Base-by-base conservation (phyloP, 2,329 filamentous ascomycete species). In the Leptographium wingfieldii region DNA sequence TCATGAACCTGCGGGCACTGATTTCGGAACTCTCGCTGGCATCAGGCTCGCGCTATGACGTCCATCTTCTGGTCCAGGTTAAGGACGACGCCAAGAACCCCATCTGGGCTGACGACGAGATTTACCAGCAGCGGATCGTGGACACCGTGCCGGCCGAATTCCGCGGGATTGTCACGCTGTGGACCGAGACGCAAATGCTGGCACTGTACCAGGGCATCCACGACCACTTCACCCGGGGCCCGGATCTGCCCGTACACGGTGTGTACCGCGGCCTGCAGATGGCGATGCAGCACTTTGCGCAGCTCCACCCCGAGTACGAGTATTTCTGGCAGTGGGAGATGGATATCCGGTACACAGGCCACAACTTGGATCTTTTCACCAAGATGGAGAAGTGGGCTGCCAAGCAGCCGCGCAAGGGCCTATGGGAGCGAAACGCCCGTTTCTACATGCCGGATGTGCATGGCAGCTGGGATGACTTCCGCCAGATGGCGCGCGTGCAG, bases 251-350 rank as follows among this genome's bases (percentile, higher is more conserved):
- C 1, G 84, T 96, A 0, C 92, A 97, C 70, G 92, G 92, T 22
- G 90, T 95, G 10, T 97, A 97, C 73, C 87, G 94, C 58, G 92
- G 90, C 59, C 83, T 94, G 11, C 90, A 91, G 67, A 95, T 97
- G 90, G 90, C 92, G 0, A 85, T 97, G 76, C 92, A 96, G 69
- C 88, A 92, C 72, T 97, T 97, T 70, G 89, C 92, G 6, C 85
- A 92, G 68, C 81, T 84, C 67, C 91, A 96, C 71, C 88, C 89
- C 1, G 91, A 95, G 70, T 96, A 92, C 68, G 90, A 95, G 55
- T 89, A 85, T 73, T 90, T 91, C 72, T 96, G 91, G 91, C 89
- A 95, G 65, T 95, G 91, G 89, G 91, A 96, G 72, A 92, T 95
- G 86, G 91, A 96, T 68, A 84, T 92, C 53, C 85, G 90, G 35